phyloP scores from a whole-genome alignment of 2,329 filamentous ascomycete genomes.

The Lithohypha guttulata region DNA sequence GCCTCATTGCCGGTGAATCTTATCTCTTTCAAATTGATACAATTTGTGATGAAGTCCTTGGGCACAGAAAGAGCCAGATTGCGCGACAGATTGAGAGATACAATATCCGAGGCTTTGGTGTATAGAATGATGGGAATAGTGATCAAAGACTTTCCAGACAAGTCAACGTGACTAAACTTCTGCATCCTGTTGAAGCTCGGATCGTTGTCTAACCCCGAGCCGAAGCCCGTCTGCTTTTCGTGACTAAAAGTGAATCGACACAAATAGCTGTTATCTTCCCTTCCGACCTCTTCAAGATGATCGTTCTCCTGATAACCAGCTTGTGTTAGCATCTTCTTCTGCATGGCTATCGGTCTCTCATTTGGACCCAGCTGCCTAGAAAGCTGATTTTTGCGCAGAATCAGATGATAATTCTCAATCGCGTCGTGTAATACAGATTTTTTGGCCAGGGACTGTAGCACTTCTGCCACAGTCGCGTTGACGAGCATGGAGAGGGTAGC shows the following conservation, averaged over 20 bases:
- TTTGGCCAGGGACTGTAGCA: conserved; percentile 81
- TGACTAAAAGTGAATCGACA: conserved; percentile 93
- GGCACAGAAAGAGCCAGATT: conserved; percentile 89
- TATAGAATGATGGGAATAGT: conserved; percentile 94
- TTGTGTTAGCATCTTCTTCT: conserved; percentile 82
- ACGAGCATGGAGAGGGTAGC: conserved; percentile 77
- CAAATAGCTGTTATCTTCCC: conserved; percentile 94
- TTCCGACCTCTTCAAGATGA: conserved; percentile 80
- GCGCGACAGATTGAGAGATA: conserved; percentile 83
- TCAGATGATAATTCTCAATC: conserved; percentile 87
- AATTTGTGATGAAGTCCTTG: conserved; percentile 91
- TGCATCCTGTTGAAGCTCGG: conserved; percentile 70
- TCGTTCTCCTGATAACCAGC: conserved; percentile 82
- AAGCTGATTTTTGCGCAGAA: conserved; percentile 85
- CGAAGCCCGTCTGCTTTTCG: conserved; percentile 72
- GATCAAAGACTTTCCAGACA: conserved; percentile 78
- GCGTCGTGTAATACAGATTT: conserved; percentile 89
- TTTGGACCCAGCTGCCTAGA: conserved; percentile 66
- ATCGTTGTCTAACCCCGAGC: conserved; percentile 61
- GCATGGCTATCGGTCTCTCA: conserved; percentile 79
- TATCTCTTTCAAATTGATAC: conserved; percentile 82
- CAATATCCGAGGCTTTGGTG: conserved; percentile 82
- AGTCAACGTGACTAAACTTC: conserved; percentile 88
- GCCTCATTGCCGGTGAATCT: conserved; percentile 94
- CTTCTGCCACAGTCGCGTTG: conserved; percentile 73